These are phyloP conservation scores for Pichia eremophila DNA, from an alignment of 805 yeast genomes.

Conservation along the genomic window DNA sequence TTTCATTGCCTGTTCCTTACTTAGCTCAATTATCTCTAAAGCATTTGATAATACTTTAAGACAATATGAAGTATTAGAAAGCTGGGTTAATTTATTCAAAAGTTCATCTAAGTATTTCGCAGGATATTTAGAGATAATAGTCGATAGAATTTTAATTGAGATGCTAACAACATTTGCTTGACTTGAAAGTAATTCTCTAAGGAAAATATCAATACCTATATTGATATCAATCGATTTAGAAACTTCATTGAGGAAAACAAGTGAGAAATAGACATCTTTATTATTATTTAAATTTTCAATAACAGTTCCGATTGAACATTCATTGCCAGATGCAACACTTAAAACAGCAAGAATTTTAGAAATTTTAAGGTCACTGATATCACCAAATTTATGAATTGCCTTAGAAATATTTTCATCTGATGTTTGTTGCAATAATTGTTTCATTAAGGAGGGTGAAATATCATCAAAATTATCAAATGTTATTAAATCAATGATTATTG, in stretches of 20 bases:
- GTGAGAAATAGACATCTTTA: slow-evolving; percentile 20
- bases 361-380: slow-evolving; percentile 16
- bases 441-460: slow-evolving; percentile 13
- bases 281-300: slow-evolving; percentile 14
- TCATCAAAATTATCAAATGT: slow-evolving; percentile 13
- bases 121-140: slow-evolving; percentile 33
- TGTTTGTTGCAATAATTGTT: slow-evolving; percentile 11
- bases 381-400: slow-evolving; percentile 13
- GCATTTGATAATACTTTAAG: slow-evolving; percentile 11
- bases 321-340: slow-evolving; percentile 26
- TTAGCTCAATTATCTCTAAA: slow-evolving; percentile 1
- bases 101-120: slow-evolving; percentile 30
- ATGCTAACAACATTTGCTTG: slow-evolving; percentile 31
- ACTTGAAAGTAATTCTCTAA: slow-evolving; percentile 19
- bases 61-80: background rate
- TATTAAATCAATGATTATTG: slow-evolving; percentile 12
- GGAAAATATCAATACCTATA: slow-evolving; percentile 30
- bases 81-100: slow-evolving; percentile 18
- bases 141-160: slow-evolving; percentile 47
- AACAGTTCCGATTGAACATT: slow-evolving; percentile 20
- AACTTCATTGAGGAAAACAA: slow-evolving; percentile 41
- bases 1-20: slow-evolving; percentile 3
- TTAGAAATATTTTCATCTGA: slow-evolving; percentile 9
- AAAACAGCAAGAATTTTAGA: slow-evolving; percentile 26
- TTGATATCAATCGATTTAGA: slow-evolving; percentile 29